phyloP scores from a whole-genome alignment of 257 asterid species.

The Craterostigma plantagineum region DNA sequence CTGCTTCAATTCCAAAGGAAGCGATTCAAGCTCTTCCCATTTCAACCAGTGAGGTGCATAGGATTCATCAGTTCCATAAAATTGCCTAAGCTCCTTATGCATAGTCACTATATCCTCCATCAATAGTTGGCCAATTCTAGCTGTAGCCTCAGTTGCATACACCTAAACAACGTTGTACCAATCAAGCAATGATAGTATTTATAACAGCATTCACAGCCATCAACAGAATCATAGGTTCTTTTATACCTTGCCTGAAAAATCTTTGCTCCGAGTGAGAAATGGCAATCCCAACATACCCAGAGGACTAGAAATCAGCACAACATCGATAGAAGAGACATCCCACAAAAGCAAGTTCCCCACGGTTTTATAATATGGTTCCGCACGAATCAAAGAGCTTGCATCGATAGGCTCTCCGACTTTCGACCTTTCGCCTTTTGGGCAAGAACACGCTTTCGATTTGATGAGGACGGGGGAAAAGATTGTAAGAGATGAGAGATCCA shows the following conservation, averaged over 20 bases:
- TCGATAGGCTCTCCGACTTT: conserved; percentile 19
- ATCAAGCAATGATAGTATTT: conserved; percentile 9
- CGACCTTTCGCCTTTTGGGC: conserved; percentile 11
- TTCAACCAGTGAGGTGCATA: conserved; percentile 56
- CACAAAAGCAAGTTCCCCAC: conserved; percentile 39
- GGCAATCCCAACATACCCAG: conserved; percentile 78
- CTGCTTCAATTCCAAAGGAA: conserved; percentile 37
- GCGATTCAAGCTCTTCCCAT: conserved; percentile 66
- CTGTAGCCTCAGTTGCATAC: conserved; percentile 72
- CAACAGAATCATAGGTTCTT: conserved; percentile 6
- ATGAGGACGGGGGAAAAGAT: conserved; percentile 46
- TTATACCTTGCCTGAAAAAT: conserved; percentile 58
- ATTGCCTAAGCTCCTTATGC: conserved; percentile 56
- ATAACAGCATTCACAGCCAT: too few species aligned
- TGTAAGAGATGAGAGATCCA: conserved; percentile 64
- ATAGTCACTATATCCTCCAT: conserved; percentile 69
- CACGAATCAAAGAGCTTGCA: conserved; percentile 31
- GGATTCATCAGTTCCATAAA: conserved; percentile 53
- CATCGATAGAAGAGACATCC: conserved; percentile 44
- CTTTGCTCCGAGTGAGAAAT: conserved; percentile 43
- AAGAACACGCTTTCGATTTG: conserved; percentile 11
- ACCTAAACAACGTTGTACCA: conserved; percentile 23
- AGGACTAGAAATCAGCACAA: conserved; percentile 61
- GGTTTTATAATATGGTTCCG: conserved; percentile 51
- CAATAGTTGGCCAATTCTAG: conserved; percentile 56